A percentile compares a stretch with the other conserved stretches of the same genome.
These are phyloP conservation scores for Fusarium concolor DNA, from an alignment of 2,329 filamentous ascomycete genomes.

Conservation along the genomic window DNA sequence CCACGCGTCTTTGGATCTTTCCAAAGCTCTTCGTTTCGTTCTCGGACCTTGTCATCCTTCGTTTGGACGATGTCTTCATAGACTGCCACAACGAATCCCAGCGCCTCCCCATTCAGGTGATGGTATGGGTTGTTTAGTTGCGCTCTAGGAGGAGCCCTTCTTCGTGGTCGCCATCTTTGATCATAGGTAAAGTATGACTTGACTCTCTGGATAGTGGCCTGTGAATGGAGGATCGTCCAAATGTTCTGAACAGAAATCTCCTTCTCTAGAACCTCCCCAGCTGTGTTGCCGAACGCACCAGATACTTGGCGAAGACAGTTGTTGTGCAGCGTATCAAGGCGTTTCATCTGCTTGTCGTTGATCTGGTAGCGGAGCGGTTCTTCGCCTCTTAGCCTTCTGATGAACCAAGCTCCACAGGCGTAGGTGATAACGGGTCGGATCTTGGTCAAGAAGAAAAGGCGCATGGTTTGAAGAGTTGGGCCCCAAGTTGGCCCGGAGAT, in stretches of 20 bases:
- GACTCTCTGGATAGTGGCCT: not conserved
- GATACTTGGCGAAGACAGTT: constrained; percentile 11
- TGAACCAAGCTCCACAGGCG: constrained; percentile 22
- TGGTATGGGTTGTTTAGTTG: too few species aligned
- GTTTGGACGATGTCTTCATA: too few species aligned
- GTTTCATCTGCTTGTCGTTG: not conserved
- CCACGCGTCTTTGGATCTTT: not conserved
- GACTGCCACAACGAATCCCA: not conserved
- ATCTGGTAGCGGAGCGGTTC: not conserved
- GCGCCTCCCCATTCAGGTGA: too few species aligned
- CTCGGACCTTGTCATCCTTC: too few species aligned
- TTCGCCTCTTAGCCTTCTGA: not conserved
- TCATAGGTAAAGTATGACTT: not conserved
- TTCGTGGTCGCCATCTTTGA: not conserved
- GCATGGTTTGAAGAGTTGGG: not conserved
- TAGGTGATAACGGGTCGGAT: constrained; percentile 15
- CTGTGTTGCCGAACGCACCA: not conserved
- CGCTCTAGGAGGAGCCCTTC: too few species aligned
- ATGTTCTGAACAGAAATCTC: constrained; percentile 18
- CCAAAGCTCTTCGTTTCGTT: too few species aligned
- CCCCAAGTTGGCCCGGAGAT: not conserved
- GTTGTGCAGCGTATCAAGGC: not conserved
- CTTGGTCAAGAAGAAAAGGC: constrained; percentile 20
- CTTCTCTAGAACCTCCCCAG: constrained; percentile 2
- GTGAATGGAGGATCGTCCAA: not conserved